Evolutionary conservation across 371 early-diverging fungal species (phyloP), one percentile per base, ranked within the genome.

Genomic region (Mucor lusitanicus): DNA sequence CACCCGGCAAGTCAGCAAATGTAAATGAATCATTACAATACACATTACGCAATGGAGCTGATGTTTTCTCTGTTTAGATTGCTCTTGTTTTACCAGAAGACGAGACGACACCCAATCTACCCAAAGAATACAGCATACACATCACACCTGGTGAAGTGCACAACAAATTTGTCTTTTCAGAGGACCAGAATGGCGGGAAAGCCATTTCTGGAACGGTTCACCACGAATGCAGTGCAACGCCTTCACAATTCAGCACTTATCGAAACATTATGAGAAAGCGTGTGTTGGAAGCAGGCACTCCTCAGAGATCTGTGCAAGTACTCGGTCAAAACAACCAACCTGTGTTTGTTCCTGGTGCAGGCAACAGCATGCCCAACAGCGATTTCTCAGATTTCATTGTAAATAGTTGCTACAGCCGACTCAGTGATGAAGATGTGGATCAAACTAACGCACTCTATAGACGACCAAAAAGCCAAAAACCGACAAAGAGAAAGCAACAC

Each of bases 211-310:
- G 95, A 27, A 92, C 86, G 1, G 87, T 96, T 19, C 89, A 90
- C 64, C 93, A 94, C 64, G 95, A 96, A 71, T 93, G 94, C 67
- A 77, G 89, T 2, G 88, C 92, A 2, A 88, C 89, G 15, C 95
- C 97, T 1, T 61, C 77, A 40, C 74, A 79, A 57, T 69, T 77
- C 21, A 71, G 70, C 7, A 82, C 85, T 23, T 96, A 96, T 75
- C 78, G 89, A 32, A 74, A 82, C 19, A 91, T 96, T 39, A 93
- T 95, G 93, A 80, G 90, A 61, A 82, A 81, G 58, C 87, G 96
- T 19, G 87, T 85, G 1, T 42, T 72, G 13, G 87, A 86, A 65
- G 88, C 90, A 1, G 84, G 80, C 2, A 80, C 77, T 44, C 85
- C 85, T 8, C 73, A 74, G 32, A 78, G 90, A 54, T 80, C 86